phyloP scores from a whole-genome alignment of 2,329 filamentous ascomycete genomes.

The Aspergillus pseudoterreus region DNA sequence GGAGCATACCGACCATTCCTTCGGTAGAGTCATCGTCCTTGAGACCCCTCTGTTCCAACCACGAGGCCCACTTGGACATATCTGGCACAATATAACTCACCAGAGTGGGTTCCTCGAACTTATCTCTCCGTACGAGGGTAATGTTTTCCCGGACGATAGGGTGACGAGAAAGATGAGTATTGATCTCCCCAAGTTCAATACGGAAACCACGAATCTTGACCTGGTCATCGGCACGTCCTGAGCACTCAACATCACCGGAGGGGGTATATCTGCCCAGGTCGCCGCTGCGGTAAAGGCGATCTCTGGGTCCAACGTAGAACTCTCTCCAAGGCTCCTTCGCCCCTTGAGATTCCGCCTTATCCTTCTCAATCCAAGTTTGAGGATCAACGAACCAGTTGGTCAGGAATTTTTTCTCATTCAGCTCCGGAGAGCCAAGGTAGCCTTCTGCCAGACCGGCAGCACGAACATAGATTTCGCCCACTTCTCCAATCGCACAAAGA shows the following conservation, averaged over 20 bases:
- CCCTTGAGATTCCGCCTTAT: slow-evolving; percentile 52
- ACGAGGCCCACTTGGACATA: slow-evolving; percentile 67
- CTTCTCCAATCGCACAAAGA: slow-evolving; percentile 74
- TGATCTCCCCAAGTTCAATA: slow-evolving; percentile 92
- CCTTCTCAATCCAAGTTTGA: slow-evolving; percentile 62
- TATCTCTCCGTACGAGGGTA: slow-evolving; percentile 78
- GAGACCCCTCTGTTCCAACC: slow-evolving; percentile 55
- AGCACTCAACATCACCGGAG: slow-evolving; percentile 70
- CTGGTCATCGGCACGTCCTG: slow-evolving; percentile 79
- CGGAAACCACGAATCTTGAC: slow-evolving; percentile 96
- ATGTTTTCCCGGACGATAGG: slow-evolving; percentile 77
- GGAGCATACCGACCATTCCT: slow-evolving; percentile 53
- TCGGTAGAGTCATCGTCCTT: slow-evolving; percentile 51
- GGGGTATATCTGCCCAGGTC: slow-evolving; percentile 75
- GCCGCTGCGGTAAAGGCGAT: slow-evolving; percentile 82
- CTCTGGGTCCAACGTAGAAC: slow-evolving; percentile 75
- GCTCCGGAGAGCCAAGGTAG: slow-evolving; percentile 61
- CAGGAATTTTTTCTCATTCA: slow-evolving; percentile 74
- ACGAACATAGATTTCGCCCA: slow-evolving; percentile 79
- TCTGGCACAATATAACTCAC: slow-evolving; percentile 91
- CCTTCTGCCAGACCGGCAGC: slow-evolving; percentile 81
- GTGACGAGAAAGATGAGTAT: slow-evolving; percentile 72
- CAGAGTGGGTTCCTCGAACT: slow-evolving; percentile 77
- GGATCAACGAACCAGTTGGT: slow-evolving; percentile 82
- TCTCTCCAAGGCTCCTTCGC: slow-evolving; percentile 69